phyloP scores from a whole-genome alignment of 1,284 basidiomycete genomes.

The Trametes versicolor region DNA sequence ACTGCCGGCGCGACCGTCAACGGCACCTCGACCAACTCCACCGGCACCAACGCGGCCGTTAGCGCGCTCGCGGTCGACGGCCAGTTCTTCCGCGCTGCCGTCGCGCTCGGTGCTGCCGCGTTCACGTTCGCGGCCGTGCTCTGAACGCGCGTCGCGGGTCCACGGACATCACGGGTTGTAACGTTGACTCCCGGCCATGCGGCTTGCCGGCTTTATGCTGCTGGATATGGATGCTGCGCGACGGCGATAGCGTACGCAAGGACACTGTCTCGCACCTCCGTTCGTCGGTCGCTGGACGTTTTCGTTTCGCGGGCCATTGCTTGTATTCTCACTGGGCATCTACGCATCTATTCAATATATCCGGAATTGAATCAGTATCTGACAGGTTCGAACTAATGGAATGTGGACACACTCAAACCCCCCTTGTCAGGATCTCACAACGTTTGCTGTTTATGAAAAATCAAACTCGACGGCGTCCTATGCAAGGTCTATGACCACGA shows the following conservation, averaged over 20 bases:
- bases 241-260: not conserved
- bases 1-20: not conserved
- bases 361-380: conserved; percentile 8
- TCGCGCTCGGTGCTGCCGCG: conserved; percentile 36
- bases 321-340: conserved; percentile 12
- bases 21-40: conserved; percentile 2
- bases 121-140: conserved; percentile 37
- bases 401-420: too few species aligned
- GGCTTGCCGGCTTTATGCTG: not conserved
- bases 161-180: not conserved
- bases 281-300: not conserved
- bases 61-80: conserved; percentile 31
- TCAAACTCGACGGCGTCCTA: too few species aligned
- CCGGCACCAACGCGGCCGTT: conserved; percentile 24
- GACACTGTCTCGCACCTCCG: not conserved
- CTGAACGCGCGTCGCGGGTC: conserved; percentile 9
- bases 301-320: not conserved
- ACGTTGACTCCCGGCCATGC: not conserved
- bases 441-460: too few species aligned
- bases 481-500: too few species aligned
- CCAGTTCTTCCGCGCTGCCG: conserved; percentile 32
- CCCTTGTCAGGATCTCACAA: too few species aligned
- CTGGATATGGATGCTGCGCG: not conserved
- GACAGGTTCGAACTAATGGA: not conserved
- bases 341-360: conserved; percentile 13